Evolutionary conservation across 2,329 filamentous ascomycete species (phyloP), one percentile per base, ranked within the genome.

Genomic region (Cercospora sojina): DNA sequence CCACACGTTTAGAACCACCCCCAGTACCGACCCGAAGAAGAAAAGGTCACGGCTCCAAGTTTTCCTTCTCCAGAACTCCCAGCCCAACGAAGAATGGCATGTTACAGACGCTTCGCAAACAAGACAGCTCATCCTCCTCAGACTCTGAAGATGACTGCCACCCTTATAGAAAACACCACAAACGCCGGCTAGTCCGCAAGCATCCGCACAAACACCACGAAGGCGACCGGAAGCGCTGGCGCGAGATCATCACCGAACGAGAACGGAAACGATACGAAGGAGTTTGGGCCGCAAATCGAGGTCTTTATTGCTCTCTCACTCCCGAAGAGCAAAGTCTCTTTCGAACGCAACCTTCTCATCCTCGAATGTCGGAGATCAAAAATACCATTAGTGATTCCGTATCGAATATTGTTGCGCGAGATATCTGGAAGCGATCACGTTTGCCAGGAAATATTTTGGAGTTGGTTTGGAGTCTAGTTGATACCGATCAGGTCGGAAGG

Each of bases 241-340:
- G 90, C 49, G 91, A 93, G 71, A 84, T 87, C 67, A 86, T 95
- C 49, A 91, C 89, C 0, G 84, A 87, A 57, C 82, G 87, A 5
- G 91, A 95, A 74, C 83, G 90, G n/a, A 91, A 90, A 74, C 85
- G 91, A 1, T 95, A 95, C 77, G 91, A 94, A 77, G 91, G 90
- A 2, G 86, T 95, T 1, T 95, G 91, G 91, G 91, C 91, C 1
- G 91, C 90, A 49, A 95, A 95, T 73, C 87, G 88, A 58, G 91
- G 91, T 0, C 66, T 87, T 0, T 72, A 77, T 56, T 74, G 77
- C 27, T 68, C 76, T 10, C 74, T 75, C 59, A 73, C 73, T 8
- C 53, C 62, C 0, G 65, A 68, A 43, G 73, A 74, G 56, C 62
- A 68, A 38, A 57, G 60, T 18, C 58, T 64, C 4, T 55, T 73